phyloP scores from a whole-genome alignment of 441 rosid species.

The Manihot esculenta region DNA sequence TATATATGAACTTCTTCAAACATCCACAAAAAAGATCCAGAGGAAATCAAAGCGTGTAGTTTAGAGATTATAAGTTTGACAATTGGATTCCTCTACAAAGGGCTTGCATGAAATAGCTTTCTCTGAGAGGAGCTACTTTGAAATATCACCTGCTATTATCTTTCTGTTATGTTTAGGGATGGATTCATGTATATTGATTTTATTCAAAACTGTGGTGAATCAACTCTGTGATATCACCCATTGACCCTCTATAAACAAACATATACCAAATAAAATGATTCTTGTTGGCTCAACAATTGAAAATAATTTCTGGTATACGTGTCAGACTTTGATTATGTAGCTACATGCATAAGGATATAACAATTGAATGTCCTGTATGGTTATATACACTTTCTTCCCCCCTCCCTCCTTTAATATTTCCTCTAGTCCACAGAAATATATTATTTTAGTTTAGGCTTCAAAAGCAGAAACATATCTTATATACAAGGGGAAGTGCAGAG shows the following conservation, averaged over 20 bases:
- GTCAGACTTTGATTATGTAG: not conserved
- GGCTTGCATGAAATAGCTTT: too few species aligned
- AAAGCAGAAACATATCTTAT: not conserved
- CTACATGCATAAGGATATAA: not conserved
- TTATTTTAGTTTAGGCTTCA: not conserved
- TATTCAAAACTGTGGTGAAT: not conserved
- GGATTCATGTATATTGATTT: not conserved
- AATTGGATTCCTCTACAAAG: too few species aligned
- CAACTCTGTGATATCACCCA: not conserved
- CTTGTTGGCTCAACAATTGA: not conserved
- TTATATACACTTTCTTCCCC: not conserved
- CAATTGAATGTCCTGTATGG: not conserved
- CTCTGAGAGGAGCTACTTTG: too few species aligned
- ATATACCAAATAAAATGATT: not conserved
- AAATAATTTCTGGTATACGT: not conserved
- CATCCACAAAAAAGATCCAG: too few species aligned
- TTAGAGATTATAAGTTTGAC: too few species aligned
- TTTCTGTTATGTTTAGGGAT: not conserved
- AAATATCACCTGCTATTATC: too few species aligned
- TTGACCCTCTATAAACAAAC: not conserved
- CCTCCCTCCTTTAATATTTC: not conserved
- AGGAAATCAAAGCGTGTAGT: too few species aligned
- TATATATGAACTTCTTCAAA: too few species aligned
- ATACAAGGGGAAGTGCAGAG: conserved; percentile 5
- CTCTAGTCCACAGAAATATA: not conserved